These are phyloP conservation scores for Furcasterigmium sp. DNA, from an alignment of 2,329 filamentous ascomycete species.

Conservation along the genomic window DNA sequence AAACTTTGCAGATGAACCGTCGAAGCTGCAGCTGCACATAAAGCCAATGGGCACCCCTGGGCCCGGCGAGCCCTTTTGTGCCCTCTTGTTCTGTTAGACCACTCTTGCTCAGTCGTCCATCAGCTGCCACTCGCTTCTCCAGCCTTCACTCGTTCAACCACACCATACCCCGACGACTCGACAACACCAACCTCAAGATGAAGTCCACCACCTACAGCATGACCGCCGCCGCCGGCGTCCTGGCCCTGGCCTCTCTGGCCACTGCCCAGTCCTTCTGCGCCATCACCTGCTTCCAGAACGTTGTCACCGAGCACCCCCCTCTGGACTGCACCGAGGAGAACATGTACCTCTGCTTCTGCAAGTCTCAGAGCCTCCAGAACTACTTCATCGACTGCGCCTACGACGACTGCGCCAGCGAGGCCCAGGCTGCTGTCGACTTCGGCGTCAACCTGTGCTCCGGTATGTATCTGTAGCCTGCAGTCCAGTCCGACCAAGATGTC, in stretches of 20 bases:
- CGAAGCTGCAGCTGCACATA: too few relatives aligned
- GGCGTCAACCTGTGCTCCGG: constrained; percentile 24
- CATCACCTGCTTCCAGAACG: constrained; percentile 18
- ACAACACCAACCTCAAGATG: constrained; percentile 5
- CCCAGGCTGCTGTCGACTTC: constrained; percentile 13
- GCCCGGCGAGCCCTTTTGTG: too few relatives aligned
- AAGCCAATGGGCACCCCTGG: too few relatives aligned
- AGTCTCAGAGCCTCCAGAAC: constrained; percentile 14
- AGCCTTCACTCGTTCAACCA: neutral
- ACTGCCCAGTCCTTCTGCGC: constrained; percentile 10
- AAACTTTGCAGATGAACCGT: too few relatives aligned
- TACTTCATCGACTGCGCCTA: constrained; percentile 18
- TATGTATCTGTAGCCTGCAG: too few relatives aligned
- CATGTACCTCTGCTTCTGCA: constrained; percentile 25
- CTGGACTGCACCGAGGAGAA: constrained; percentile 20
- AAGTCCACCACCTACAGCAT: constrained; percentile 2
- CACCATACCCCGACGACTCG: neutral
- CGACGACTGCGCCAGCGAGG: constrained; percentile 6
- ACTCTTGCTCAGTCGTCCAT: too few relatives aligned
- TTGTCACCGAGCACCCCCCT: constrained; percentile 21
- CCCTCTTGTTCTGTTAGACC: too few relatives aligned
- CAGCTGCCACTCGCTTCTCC: neutral
- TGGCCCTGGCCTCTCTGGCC: constrained; percentile 10
- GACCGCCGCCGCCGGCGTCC: constrained; percentile 3
- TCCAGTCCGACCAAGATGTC: too few relatives aligned